Percentiles rank a stretch among this genome's conserved stretches.
phyloP scores from a whole-genome alignment of 1,284 basidiomycete species.

The Trichosporon sp. region DNA sequence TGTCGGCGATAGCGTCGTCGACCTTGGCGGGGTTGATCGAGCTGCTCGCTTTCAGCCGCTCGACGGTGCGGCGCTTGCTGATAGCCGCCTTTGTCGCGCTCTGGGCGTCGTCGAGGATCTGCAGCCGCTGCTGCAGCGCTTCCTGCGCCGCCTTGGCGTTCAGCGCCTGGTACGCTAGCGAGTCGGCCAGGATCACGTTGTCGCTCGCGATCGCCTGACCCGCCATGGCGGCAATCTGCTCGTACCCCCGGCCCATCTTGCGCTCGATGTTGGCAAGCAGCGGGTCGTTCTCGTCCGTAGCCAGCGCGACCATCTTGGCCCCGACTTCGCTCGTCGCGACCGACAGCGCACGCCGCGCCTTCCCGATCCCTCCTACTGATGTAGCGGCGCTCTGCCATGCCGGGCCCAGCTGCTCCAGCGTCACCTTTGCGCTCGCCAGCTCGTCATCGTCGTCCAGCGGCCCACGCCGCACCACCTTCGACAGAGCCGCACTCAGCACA shows the following conservation, averaged over 20 bases:
- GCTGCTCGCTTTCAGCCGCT: constrained; percentile 79
- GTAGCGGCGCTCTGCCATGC: constrained; percentile 84
- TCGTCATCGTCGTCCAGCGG: constrained; percentile 55
- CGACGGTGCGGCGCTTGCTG: constrained; percentile 80
- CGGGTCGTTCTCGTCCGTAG: constrained; percentile 77
- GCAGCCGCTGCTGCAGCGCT: constrained; percentile 75
- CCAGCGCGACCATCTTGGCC: constrained; percentile 77
- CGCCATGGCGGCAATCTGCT: constrained; percentile 74
- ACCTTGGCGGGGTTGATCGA: constrained; percentile 80
- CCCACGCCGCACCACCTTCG: constrained; percentile 43
- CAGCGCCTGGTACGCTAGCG: constrained; percentile 84
- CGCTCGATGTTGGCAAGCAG: constrained; percentile 70
- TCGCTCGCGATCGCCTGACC: constrained; percentile 78
- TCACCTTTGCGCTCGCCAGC: constrained; percentile 77
- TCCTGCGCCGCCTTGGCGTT: constrained; percentile 87
- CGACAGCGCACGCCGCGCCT: constrained; percentile 70
- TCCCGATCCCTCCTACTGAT: constrained; percentile 73
- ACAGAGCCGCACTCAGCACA: constrained; percentile 41
- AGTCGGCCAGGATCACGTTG: constrained; percentile 84
- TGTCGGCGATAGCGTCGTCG: constrained; percentile 85
- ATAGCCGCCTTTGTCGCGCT: constrained; percentile 83
- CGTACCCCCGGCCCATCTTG: constrained; percentile 77
- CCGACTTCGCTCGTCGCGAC: constrained; percentile 75
- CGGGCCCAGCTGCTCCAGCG: constrained; percentile 79
- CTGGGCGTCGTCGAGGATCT: constrained; percentile 86